Evolutionary conservation across 768 basidiomycete species (phyloP).

Genomic region (Kwoniella sp.): DNA sequence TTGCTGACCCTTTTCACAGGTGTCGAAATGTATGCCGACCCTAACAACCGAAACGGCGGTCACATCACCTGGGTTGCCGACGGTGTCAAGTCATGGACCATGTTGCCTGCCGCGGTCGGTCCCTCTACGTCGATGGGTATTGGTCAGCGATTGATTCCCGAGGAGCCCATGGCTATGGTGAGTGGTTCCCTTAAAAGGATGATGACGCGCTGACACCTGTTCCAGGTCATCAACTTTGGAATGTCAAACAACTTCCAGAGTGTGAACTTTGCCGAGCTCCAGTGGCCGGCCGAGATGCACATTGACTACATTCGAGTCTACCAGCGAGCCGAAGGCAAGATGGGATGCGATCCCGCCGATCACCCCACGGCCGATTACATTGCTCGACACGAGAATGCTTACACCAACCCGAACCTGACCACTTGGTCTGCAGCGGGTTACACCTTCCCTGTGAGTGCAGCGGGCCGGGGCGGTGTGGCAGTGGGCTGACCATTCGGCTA

Average conservation of each 20-base stretch:
- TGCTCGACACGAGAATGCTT: constrained; percentile 58
- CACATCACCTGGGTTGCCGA: constrained; percentile 80
- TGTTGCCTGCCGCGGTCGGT: constrained; percentile 64
- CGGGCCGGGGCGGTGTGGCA: background rate
- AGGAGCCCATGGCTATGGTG: constrained; percentile 79
- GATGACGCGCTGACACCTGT: background rate
- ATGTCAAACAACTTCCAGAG: constrained; percentile 49
- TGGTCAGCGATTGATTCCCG: constrained; percentile 64
- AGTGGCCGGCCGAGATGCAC: constrained; percentile 74
- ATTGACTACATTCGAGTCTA: constrained; percentile 71
- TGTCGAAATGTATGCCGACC: constrained; percentile 76
- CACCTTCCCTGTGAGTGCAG: constrained; percentile 61
- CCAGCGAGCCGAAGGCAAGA: constrained; percentile 64
- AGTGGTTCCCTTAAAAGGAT: too few relatives aligned
- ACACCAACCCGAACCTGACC: constrained; percentile 76
- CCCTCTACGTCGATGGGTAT: constrained; percentile 62
- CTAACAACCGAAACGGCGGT: constrained; percentile 61
- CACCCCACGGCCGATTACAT: constrained; percentile 75
- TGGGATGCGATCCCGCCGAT: constrained; percentile 74
- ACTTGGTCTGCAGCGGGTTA: constrained; percentile 77
- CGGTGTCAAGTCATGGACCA: constrained; percentile 66
- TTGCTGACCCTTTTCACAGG: constrained; percentile 62
- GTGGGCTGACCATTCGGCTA: background rate
- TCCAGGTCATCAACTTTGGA: constrained; percentile 60
- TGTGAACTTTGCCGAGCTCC: constrained; percentile 56